Base-by-base conservation (phyloP, 116 monocot species). In the Phalaenopsis hybrid region DNA sequence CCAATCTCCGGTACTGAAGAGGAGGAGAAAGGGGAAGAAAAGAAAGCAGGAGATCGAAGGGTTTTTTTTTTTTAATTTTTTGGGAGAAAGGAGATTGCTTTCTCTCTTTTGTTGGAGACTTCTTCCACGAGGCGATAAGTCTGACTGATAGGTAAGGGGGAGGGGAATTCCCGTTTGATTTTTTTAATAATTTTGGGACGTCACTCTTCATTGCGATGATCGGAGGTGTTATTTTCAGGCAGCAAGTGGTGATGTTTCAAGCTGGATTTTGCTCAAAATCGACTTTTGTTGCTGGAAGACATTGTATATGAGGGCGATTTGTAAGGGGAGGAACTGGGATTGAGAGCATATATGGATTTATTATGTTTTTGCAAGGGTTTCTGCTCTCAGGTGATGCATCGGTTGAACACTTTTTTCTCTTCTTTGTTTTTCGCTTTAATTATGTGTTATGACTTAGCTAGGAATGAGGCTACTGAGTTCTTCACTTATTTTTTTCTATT, bases 361-460 rank as follows among this genome's bases (percentile, higher is more conserved):
- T 46, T 46, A n/a, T 46, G 75, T 16, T 75, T 45, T 75, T 75
- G 45, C 46, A 75, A 72, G 16, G 37, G 75, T 41, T 46, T 0
- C 21, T 75, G 75, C 21, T 75, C 75, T 44, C 46, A 75, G 75
- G 75, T 75, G 75, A 75, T 46, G n/a, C n/a, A 75, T 75, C 45
- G 12, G 6, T 75, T 75, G 20, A 46, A n/a, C n/a, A 45, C n/a
- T 75, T 75, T 21, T n/a, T 7, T 46, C 17, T 45, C 4, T 37
- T 37, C 3, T 37, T 37, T 37, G 1, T 37, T 37, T 37, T 8
- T 41, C 23, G 8, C 6, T 21, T 63, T 20, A 63, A 21, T 63
- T 4, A 5, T 23, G 6, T 6, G n/a, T 23, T 63, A 6, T 63
- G 33, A 28, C 31, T 68, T 69, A 33, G 33, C 69, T 69, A 69